Percentiles rank a stretch among this genome's conserved stretches.
phyloP scores from a whole-genome alignment of 257 asterid species.

The Haberlea rhodopensis region DNA sequence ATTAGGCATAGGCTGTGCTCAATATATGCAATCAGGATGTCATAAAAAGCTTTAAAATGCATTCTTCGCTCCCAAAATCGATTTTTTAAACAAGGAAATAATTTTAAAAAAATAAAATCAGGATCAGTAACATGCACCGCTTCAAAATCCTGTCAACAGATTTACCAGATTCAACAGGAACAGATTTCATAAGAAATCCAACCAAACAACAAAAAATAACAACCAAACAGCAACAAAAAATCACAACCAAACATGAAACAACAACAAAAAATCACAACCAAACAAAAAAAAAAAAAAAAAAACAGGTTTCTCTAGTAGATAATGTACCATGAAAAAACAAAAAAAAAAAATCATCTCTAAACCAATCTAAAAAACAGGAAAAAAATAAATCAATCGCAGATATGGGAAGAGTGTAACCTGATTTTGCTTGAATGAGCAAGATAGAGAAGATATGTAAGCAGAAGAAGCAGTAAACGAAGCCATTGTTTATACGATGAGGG shows the following conservation, averaged over 20 bases:
- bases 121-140: conserved; percentile 22
- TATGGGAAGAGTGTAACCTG: conserved; percentile 50
- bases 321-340: conserved; percentile 12
- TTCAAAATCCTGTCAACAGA: not conserved
- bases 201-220: too few species aligned
- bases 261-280: conserved; percentile 1
- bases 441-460: conserved; percentile 37
- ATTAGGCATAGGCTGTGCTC: not conserved
- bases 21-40: not conserved
- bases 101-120: too few species aligned
- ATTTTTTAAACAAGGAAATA: too few species aligned
- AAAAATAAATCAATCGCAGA: not conserved
- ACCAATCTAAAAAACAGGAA: not conserved
- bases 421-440: conserved; percentile 51
- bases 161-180: conserved; percentile 12
- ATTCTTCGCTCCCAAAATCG: too few species aligned
- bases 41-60: too few species aligned
- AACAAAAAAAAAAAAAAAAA: too few species aligned
- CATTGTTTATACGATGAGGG: conserved; percentile 41
- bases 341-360: not conserved
- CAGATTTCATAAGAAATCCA: conserved; percentile 15
- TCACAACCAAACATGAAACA: too few species aligned
- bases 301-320: not conserved
- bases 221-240: too few species aligned
- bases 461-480: conserved; percentile 69